A percentile compares a stretch with the other conserved stretches of the same genome.
phyloP scores from a whole-genome alignment of 352 stramenopile genomes.

The Phytophthora meadii region DNA sequence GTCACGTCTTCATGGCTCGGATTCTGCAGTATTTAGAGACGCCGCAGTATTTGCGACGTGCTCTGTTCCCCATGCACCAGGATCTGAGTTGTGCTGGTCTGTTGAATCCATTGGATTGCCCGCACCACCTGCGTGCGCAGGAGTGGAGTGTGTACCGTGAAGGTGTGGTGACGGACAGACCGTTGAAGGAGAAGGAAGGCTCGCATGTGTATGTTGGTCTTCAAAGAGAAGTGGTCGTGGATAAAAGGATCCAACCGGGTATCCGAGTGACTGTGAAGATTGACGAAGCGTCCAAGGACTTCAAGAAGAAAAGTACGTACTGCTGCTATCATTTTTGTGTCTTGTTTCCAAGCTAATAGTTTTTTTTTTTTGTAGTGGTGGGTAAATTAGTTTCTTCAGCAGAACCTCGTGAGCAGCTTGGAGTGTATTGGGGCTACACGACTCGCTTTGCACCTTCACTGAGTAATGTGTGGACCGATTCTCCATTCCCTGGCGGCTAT shows the following conservation, averaged over 20 bases:
- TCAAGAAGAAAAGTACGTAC: slow-evolving; percentile 88
- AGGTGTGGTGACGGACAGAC: slow-evolving; percentile 91
- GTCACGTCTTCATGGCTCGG: slow-evolving; percentile 85
- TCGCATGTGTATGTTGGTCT: slow-evolving; percentile 89
- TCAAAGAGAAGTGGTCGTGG: slow-evolving; percentile 83
- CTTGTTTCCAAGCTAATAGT: not conserved
- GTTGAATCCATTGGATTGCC: slow-evolving; percentile 96
- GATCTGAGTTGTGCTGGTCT: slow-evolving; percentile 97
- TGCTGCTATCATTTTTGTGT: not conserved
- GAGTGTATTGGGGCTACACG: slow-evolving; percentile 98
- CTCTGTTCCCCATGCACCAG: slow-evolving; percentile 97
- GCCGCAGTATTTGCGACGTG: slow-evolving; percentile 97
- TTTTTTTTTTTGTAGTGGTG: slow-evolving; percentile 64
- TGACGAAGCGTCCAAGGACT: slow-evolving; percentile 89
- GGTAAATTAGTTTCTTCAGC: slow-evolving; percentile 95
- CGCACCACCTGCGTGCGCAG: slow-evolving; percentile 95
- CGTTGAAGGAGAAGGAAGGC: slow-evolving; percentile 82
- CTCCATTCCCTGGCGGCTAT: slow-evolving; percentile 94
- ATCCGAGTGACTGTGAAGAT: slow-evolving; percentile 98
- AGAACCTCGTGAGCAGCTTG: slow-evolving; percentile 93
- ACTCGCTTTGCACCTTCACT: slow-evolving; percentile 94
- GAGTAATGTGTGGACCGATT: slow-evolving; percentile 94
- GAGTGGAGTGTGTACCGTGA: slow-evolving; percentile 94
- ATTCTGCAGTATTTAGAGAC: slow-evolving; percentile 98
- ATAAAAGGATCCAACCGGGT: slow-evolving; percentile 90